Percentiles rank a stretch among this genome's conserved stretches.
Evolutionary conservation across 140 eudicot genomes (phyloP).

Genomic region (Ambrosia hybrid): DNA sequence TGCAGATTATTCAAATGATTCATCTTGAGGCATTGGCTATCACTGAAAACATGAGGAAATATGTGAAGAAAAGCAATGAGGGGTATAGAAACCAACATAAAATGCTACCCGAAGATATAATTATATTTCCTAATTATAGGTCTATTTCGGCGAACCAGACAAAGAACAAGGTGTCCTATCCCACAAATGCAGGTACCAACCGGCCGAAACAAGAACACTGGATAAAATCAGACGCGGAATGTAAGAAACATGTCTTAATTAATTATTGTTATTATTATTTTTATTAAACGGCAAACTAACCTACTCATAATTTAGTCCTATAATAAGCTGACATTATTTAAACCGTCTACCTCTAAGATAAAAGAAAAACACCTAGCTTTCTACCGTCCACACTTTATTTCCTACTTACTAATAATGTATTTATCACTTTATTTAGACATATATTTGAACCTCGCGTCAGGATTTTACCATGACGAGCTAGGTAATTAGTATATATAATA

Average conservation of each 20-base stretch:
- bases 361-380: too few species aligned
- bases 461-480: too few species aligned
- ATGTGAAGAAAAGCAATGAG: slow-evolving; percentile 23
- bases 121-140: slow-evolving; percentile 30
- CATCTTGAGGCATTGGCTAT: slow-evolving; percentile 55
- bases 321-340: too few species aligned
- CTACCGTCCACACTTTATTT: too few species aligned
- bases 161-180: slow-evolving; percentile 37
- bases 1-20: slow-evolving; percentile 69
- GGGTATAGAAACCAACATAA: slow-evolving; percentile 33
- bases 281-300: too few species aligned
- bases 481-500: too few species aligned
- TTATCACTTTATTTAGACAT: too few species aligned
- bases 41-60: slow-evolving; percentile 31
- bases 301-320: too few species aligned
- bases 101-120: slow-evolving; percentile 38
- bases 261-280: too few species aligned
- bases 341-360: too few species aligned
- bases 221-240: slow-evolving; percentile 86
- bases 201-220: slow-evolving; percentile 54
- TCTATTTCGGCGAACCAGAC: slow-evolving; percentile 14
- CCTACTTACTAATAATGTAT: too few species aligned
- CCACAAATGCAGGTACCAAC: slow-evolving; percentile 11
- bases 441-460: too few species aligned
- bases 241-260: slow-evolving; percentile 41